These are phyloP conservation scores for Didymella glomerata DNA, from an alignment of 2,329 filamentous ascomycete genomes.

Conservation along the genomic window DNA sequence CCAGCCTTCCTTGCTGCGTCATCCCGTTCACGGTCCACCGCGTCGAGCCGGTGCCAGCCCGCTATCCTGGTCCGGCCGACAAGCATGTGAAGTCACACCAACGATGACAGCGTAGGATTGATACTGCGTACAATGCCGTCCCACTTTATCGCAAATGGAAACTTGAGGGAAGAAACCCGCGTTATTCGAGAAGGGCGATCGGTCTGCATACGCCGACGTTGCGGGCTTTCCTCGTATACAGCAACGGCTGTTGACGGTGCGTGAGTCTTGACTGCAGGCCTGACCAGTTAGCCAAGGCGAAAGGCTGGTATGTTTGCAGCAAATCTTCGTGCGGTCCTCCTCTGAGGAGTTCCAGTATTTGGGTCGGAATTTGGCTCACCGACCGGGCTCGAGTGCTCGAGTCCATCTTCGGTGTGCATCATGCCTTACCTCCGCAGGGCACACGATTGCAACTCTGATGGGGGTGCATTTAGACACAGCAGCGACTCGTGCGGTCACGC, in stretches of 20 bases:
- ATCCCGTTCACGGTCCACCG: constrained; percentile 14
- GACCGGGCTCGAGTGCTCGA: constrained; percentile 1
- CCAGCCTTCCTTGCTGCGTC: constrained; percentile 13
- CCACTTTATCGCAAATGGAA: constrained; percentile 10
- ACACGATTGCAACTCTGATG: constrained; percentile 13
- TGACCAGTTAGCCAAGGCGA: background rate
- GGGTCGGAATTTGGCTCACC: background rate
- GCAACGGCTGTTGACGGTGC: background rate
- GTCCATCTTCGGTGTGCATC: constrained; percentile 3
- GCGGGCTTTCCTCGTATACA: constrained; percentile 1
- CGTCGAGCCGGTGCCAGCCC: constrained; percentile 19
- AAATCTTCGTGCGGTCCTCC: background rate
- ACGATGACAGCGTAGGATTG: constrained; percentile 22
- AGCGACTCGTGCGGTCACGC: constrained; percentile 13
- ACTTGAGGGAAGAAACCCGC: constrained; percentile 3
- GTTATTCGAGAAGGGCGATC: constrained; percentile 12
- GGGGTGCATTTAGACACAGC: constrained; percentile 6
- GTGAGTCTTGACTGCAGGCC: background rate
- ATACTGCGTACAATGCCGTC: constrained; percentile 10
- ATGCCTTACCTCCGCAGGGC: constrained; percentile 10
- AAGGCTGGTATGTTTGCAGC: background rate
- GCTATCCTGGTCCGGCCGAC: constrained; percentile 14
- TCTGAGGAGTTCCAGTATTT: background rate
- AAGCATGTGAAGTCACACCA: constrained; percentile 20
- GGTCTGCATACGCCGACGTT: background rate